These are phyloP conservation scores for Aotearoamyces nothofagi DNA, from an alignment of 2,329 filamentous ascomycete species.

Conservation along the genomic window DNA sequence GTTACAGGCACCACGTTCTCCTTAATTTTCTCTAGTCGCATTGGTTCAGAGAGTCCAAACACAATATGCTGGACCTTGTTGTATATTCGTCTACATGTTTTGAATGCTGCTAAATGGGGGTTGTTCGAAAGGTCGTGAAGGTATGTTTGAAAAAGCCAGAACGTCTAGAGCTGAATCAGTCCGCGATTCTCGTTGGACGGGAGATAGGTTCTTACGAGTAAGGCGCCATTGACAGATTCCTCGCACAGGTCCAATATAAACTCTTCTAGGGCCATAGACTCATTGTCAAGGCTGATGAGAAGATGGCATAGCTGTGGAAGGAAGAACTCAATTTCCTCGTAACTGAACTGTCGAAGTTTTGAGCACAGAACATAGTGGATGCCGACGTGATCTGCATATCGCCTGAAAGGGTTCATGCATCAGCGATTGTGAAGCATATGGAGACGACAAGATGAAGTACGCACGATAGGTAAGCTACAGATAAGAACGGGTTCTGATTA, in stretches of 20 bases:
- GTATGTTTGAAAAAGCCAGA: conserved; percentile 84
- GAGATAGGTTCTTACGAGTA: conserved; percentile 44
- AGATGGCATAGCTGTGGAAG: conserved; percentile 78
- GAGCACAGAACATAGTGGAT: conserved; percentile 82
- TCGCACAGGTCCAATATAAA: conserved; percentile 77
- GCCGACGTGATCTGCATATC: conserved; percentile 79
- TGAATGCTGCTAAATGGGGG: conserved; percentile 63
- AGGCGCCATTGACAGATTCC: conserved; percentile 70
- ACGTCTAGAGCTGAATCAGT: conserved; percentile 43
- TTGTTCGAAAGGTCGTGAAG: conserved; percentile 64
- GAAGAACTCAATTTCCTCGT: conserved; percentile 89
- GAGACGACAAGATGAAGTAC: conserved; percentile 11
- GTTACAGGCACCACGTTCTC: conserved; percentile 72
- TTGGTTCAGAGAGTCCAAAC: conserved; percentile 59
- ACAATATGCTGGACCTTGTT: conserved; percentile 83
- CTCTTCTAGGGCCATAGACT: conserved; percentile 82
- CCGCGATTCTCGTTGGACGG: conserved; percentile 1
- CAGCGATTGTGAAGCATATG: conserved; percentile 2
- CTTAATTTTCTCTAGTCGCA: conserved; percentile 58
- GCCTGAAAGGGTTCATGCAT: conserved; percentile 32
- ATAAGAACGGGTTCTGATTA: conserved; percentile 79
- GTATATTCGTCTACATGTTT: conserved; percentile 70
- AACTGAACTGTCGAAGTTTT: conserved; percentile 77
- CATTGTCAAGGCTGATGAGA: conserved; percentile 76
- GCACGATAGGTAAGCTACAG: conserved; percentile 77